Percentiles rank a stretch among this genome's conserved stretches.
Evolutionary conservation across 768 basidiomycete genomes (phyloP).

Genomic region (Gloeopeniophorella convolvens): DNA sequence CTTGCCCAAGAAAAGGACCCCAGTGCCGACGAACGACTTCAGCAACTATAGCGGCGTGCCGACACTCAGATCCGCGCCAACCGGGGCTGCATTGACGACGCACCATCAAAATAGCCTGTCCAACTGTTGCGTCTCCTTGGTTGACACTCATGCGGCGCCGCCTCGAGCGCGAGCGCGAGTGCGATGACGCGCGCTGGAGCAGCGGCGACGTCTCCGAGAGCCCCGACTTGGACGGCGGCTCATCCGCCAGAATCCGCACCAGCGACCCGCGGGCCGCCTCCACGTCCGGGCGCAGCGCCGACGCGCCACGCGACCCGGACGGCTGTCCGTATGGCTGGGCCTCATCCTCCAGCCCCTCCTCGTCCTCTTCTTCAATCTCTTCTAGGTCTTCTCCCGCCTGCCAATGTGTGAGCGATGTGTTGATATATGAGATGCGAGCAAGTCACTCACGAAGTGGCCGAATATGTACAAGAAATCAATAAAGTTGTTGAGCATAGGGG

Average conservation of each 20-base stretch:
- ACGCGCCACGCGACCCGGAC: constrained; percentile 3
- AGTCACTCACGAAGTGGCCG: constrained; percentile 82
- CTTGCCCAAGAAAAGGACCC: constrained; percentile 92
- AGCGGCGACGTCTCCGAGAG: constrained; percentile 50
- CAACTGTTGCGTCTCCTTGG: constrained; percentile 82
- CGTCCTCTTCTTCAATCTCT: constrained; percentile 55
- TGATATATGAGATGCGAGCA: too few relatives aligned
- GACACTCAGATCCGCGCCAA: neutral
- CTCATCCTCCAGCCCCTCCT: constrained; percentile 34
- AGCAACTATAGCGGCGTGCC: constrained; percentile 49
- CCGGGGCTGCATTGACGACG: constrained; percentile 21
- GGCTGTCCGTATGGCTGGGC: constrained; percentile 22
- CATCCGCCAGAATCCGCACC: constrained; percentile 6
- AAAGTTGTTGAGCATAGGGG: constrained; percentile 70
- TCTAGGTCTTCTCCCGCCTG: constrained; percentile 86
- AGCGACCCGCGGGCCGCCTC: constrained; percentile 6
- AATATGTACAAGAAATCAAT: constrained; percentile 93
- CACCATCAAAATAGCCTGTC: constrained; percentile 92
- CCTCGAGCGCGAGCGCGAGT: constrained; percentile 48
- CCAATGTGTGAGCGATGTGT: too few relatives aligned
- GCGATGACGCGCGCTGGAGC: constrained; percentile 31
- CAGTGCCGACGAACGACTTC: constrained; percentile 93
- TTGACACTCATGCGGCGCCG: constrained; percentile 52
- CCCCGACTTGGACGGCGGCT: constrained; percentile 13
- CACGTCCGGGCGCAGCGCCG: neutral